Conservation (phyloP, 164 flowering plant species). For the Magnolia changhungtana region DNA sequence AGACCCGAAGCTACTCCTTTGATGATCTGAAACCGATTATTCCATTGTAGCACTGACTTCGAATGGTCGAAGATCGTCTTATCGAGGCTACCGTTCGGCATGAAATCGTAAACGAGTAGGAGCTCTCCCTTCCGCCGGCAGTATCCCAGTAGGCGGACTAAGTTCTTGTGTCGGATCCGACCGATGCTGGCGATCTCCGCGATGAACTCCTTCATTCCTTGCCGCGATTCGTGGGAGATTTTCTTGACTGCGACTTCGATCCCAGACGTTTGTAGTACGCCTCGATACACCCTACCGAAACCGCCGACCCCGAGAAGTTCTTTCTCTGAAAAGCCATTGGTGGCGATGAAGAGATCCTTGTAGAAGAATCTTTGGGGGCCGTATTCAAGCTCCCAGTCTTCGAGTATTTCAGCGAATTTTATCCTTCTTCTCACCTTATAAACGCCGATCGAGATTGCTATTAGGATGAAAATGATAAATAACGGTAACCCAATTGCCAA, state of each 20-base stretch:
- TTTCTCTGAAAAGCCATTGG: no score
- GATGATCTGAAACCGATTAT: constrained; percentile 11
- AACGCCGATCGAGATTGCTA: background rate
- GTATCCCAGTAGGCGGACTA: constrained; percentile 13
- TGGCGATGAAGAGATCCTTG: no score
- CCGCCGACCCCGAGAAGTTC: constrained; percentile 16
- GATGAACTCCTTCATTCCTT: constrained; percentile 20
- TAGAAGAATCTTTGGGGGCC: no score
- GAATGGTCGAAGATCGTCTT: constrained; percentile 7
- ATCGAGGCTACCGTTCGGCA: constrained; percentile 20
- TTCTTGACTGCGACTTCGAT: constrained; percentile 17
- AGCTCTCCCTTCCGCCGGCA: constrained; percentile 17
- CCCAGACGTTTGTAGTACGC: constrained; percentile 5
- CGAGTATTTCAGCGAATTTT: background rate
- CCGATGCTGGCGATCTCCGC: constrained; percentile 21
- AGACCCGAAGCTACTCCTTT: constrained; percentile 17
- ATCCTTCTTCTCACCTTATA: constrained; percentile 2
- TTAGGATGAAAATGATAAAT: background rate
- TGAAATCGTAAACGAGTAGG: constrained; percentile 17
- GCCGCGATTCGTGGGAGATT: constrained; percentile 21
- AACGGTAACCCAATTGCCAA: constrained; percentile 13
- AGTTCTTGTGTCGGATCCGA: constrained; percentile 15
- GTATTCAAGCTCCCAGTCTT: no score
- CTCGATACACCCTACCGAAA: constrained; percentile 19
- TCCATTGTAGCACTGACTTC: constrained; percentile 4